phyloP scores from a whole-genome alignment of 768 basidiomycete genomes.

The Paxillus ammoniavirescens region DNA sequence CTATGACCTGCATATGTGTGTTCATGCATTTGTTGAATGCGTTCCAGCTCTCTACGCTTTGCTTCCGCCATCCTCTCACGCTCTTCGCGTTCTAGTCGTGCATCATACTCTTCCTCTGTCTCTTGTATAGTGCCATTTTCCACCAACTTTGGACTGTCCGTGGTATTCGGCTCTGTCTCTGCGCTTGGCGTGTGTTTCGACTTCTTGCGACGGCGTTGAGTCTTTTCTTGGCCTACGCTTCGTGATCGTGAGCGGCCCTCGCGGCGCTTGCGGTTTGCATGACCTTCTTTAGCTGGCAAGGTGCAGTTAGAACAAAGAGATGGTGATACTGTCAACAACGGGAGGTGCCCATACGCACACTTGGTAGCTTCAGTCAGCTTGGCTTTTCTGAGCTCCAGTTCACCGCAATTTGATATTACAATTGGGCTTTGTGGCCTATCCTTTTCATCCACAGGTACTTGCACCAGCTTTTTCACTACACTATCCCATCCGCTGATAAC shows the following conservation, averaged over 20 bases:
- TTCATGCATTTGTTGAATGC: constrained; percentile 40
- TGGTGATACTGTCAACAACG: not conserved
- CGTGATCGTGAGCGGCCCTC: constrained; percentile 24
- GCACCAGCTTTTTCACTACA: constrained; percentile 56
- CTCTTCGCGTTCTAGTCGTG: constrained; percentile 65
- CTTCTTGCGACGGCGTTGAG: constrained; percentile 24
- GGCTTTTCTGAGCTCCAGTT: constrained; percentile 64
- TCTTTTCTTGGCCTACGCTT: constrained; percentile 24
- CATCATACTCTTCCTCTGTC: constrained; percentile 74
- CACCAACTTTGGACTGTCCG: constrained; percentile 6
- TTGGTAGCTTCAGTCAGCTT: constrained; percentile 9
- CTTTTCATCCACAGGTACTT: constrained; percentile 70
- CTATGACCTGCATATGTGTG: constrained; percentile 33
- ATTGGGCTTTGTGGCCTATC: constrained; percentile 70
- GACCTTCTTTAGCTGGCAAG: constrained; percentile 8
- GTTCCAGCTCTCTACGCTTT: constrained; percentile 48
- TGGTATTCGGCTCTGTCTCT: constrained; percentile 3
- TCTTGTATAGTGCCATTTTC: constrained; percentile 35
- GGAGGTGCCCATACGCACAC: constrained; percentile 7
- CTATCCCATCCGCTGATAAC: constrained; percentile 61
- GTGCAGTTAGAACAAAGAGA: not conserved
- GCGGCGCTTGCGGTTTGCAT: constrained; percentile 20
- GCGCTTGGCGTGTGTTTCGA: constrained; percentile 16
- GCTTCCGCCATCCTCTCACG: constrained; percentile 51
- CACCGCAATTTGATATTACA: constrained; percentile 74